Evolutionary conservation across 257 asterid species (phyloP).

Genomic region (Verbena officinalis): DNA sequence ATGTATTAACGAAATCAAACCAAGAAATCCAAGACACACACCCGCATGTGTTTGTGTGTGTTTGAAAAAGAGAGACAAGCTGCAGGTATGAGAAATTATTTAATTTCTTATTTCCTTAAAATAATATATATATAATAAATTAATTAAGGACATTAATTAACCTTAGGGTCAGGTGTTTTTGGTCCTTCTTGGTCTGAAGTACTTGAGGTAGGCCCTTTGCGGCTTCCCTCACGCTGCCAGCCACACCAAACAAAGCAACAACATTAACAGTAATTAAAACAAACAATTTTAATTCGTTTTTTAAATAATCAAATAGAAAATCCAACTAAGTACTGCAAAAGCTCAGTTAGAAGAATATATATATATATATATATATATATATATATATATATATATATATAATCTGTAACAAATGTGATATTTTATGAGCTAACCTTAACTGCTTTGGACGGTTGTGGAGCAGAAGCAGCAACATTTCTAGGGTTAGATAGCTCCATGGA

Average conservation of each 20-base stretch:
- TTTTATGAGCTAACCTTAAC: conserved; percentile 66
- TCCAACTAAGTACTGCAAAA: neutral
- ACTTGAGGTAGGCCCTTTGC: conserved; percentile 63
- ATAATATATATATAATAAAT: too few species aligned
- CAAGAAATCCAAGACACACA: neutral
- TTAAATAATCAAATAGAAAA: neutral
- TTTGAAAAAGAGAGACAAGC: neutral
- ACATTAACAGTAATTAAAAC: conserved; percentile 1
- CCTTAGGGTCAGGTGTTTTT: conserved; percentile 91
- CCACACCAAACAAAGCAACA: conserved; percentile 34
- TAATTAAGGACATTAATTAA: too few species aligned
- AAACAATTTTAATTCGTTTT: conserved; percentile 1
- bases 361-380: neutral
- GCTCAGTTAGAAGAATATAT: conserved; percentile 33
- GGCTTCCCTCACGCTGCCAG: conserved; percentile 82
- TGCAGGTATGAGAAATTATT: neutral
- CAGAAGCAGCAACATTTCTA: conserved; percentile 52
- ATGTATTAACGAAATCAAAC: neutral
- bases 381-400: neutral
- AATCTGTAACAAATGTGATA: conserved; percentile 23
- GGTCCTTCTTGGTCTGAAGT: conserved; percentile 75
- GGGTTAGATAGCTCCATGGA: conserved; percentile 68
- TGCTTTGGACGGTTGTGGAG: conserved; percentile 59
- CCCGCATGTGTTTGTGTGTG: conserved; percentile 24
- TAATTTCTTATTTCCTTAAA: neutral